phyloP scores from a whole-genome alignment of 2,329 filamentous ascomycete species.

The Fusarium sp. region DNA sequence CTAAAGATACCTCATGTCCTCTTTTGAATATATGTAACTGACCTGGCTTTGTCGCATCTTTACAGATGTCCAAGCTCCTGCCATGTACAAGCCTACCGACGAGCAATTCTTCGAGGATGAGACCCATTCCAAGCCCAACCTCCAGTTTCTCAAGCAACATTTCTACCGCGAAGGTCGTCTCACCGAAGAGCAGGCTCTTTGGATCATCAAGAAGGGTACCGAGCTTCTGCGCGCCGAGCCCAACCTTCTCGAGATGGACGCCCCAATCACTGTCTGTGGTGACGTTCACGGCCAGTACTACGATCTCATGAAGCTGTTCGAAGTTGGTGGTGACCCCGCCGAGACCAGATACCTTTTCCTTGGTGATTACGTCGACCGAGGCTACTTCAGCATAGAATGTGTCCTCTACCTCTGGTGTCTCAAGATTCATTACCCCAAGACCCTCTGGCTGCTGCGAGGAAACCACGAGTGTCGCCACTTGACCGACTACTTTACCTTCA shows the following conservation, averaged over 20 bases:
- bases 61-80: constrained; percentile 95
- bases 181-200: constrained; percentile 97
- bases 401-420: constrained; percentile 97
- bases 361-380: constrained; percentile 97
- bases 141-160: constrained; percentile 96
- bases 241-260: constrained; percentile 98
- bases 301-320: constrained; percentile 99
- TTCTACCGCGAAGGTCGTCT: constrained; percentile 97
- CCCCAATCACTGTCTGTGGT: constrained; percentile 97
- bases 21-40: constrained; percentile 30
- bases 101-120: constrained; percentile 94
- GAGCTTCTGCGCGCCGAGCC: constrained; percentile 91
- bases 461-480: constrained; percentile 99
- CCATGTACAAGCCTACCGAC: constrained; percentile 91
- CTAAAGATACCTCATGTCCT: background rate
- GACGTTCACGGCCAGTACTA: constrained; percentile 99
- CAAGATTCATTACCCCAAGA: constrained; percentile 99
- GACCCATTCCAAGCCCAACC: constrained; percentile 89
- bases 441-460: constrained; percentile 94
- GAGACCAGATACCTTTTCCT: constrained; percentile 98
- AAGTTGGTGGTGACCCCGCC: constrained; percentile 95
- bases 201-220: constrained; percentile 90
- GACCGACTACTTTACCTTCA: constrained; percentile 99
- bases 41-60: constrained; percentile 31
- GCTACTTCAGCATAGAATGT: constrained; percentile 99